Conservation (phyloP, 805 yeast genomes). For the Yamadazyma endophytica region DNA sequence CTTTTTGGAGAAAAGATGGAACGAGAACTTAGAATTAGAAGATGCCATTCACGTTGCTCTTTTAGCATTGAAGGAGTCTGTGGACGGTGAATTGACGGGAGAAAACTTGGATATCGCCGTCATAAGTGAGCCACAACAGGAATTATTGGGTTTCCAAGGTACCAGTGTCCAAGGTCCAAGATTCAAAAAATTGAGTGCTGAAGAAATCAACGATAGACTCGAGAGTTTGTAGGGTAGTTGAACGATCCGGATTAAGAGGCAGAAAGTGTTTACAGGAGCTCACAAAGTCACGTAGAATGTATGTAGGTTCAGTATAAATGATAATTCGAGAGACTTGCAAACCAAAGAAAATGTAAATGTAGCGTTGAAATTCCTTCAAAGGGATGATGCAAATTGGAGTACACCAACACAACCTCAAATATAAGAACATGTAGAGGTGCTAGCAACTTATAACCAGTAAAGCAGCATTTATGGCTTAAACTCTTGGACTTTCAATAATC, state of each 20-base stretch:
- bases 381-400: no score
- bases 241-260: not conserved
- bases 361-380: no score
- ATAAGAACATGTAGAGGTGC: no score
- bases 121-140: constrained; percentile 78
- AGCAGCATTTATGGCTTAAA: no score
- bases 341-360: no score
- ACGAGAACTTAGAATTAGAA: constrained; percentile 92
- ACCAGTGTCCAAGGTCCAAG: constrained; percentile 84
- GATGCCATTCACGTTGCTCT: constrained; percentile 97
- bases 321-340: no score
- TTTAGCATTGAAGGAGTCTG: constrained; percentile 89
- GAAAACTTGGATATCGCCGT: constrained; percentile 91
- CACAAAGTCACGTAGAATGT: no score
- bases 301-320: no score
- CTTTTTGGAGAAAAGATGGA: constrained; percentile 96
- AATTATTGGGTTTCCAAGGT: constrained; percentile 81
- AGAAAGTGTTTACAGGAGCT: no score
- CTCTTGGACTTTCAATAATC: no score
- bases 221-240: constrained; percentile 69
- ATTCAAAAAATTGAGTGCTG: constrained; percentile 75
- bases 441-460: no score
- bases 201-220: constrained; percentile 93
- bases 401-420: no score
- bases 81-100: constrained; percentile 97